Evolutionary conservation across 2,329 filamentous ascomycete genomes (phyloP).

Genomic region (Claviceps monticola): DNA sequence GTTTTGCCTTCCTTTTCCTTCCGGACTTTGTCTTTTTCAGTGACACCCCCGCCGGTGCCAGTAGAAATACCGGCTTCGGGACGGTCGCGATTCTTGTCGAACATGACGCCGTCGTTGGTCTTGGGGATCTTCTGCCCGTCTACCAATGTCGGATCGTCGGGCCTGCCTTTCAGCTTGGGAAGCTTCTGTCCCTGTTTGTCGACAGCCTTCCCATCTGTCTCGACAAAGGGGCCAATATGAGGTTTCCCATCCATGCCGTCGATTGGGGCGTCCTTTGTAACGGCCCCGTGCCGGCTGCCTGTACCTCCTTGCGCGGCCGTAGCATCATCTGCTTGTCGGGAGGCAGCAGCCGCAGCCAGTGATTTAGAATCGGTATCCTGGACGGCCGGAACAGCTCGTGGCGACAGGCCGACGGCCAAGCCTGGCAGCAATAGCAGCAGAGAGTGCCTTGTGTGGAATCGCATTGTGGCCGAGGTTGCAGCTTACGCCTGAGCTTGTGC

Average conservation of each 20-base stretch:
- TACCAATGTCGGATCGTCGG: conserved; percentile 36
- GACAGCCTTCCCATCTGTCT: conserved; percentile 28
- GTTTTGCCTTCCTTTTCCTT: conserved; percentile 53
- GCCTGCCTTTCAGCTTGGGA: conserved; percentile 34
- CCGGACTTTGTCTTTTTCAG: conserved; percentile 67
- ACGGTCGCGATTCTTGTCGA: conserved; percentile 61
- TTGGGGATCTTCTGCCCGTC: conserved; percentile 49
- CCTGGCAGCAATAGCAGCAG: conserved; percentile 48
- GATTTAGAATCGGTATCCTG: conserved; percentile 9
- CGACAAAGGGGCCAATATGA: conserved; percentile 71
- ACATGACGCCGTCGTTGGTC: conserved; percentile 75
- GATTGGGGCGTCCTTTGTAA: conserved; percentile 67
- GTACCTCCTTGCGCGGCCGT: conserved; percentile 17
- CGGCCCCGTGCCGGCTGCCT: conserved; percentile 20
- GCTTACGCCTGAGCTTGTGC: not conserved
- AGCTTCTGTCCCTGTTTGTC: conserved; percentile 24
- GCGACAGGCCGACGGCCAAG: conserved; percentile 32
- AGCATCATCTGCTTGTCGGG: conserved; percentile 14
- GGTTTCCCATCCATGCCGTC: conserved; percentile 91
- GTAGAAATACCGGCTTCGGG: conserved; percentile 69
- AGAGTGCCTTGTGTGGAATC: conserved; percentile 38
- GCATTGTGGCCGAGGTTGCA: conserved; percentile 33
- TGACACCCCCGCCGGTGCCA: conserved; percentile 80
- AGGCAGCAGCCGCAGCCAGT: conserved; percentile 10
- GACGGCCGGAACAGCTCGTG: conserved; percentile 13